Conservation (phyloP, 495 filamentous ascomycete genomes). For the Talaromyces nanjingensis region DNA sequence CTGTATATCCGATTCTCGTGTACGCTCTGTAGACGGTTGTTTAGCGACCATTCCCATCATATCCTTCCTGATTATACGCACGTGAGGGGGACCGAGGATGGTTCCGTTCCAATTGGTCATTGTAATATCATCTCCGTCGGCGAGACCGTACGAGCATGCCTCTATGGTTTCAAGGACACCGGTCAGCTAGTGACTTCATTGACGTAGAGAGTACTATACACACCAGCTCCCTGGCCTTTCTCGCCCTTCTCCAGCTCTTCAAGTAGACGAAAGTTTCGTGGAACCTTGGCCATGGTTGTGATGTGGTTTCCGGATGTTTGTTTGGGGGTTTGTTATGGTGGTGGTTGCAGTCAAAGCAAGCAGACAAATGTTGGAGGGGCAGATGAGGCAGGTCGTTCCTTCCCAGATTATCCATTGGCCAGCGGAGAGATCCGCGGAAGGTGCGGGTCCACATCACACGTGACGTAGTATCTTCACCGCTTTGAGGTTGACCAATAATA, state of each 20-base stretch:
- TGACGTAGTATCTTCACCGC: constrained; percentile 1
- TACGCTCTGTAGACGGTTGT: constrained; percentile 56
- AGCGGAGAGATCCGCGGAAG: not conserved
- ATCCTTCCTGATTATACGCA: constrained; percentile 36
- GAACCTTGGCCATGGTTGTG: constrained; percentile 59
- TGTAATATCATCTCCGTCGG: constrained; percentile 88
- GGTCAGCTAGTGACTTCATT: constrained; percentile 3
- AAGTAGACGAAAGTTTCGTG: constrained; percentile 89
- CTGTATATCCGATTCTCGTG: constrained; percentile 99
- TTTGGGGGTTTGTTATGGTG: not conserved
- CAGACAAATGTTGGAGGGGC: constrained; percentile 8
- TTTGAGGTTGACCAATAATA: not conserved
- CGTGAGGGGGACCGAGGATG: constrained; percentile 93
- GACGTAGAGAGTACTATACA: constrained; percentile 10
- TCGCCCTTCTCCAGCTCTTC: constrained; percentile 99
- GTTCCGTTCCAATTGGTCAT: constrained; percentile 99
- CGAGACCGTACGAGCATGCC: constrained; percentile 93
- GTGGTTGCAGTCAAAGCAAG: not conserved
- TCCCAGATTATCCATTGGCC: not conserved
- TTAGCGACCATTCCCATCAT: constrained; percentile 3
- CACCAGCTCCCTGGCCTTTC: constrained; percentile 92
- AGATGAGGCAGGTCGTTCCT: not conserved
- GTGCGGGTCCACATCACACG: not conserved
- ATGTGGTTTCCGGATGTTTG: not conserved
- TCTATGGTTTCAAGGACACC: constrained; percentile 45